A percentile compares a stretch with the other conserved stretches of the same genome.
phyloP scores from a whole-genome alignment of 345 rosid genomes.

The Eucalyptus paniculata region DNA sequence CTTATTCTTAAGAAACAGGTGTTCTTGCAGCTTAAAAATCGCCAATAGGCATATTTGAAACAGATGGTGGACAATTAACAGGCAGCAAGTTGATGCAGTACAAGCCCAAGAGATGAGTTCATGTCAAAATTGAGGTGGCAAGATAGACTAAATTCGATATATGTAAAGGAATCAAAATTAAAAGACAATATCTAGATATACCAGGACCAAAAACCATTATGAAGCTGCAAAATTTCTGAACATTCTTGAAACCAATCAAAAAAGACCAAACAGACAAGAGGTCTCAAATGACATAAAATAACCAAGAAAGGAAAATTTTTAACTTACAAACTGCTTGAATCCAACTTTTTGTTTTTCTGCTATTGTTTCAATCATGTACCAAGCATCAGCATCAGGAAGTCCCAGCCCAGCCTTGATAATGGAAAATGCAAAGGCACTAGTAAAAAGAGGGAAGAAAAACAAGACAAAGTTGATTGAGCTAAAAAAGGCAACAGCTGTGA shows the following conservation, averaged over 20 bases:
- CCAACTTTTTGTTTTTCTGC: slow-evolving; percentile 89
- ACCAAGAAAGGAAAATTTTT: neutral
- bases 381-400: slow-evolving; percentile 83
- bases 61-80: neutral
- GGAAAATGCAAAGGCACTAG: neutral
- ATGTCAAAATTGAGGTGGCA: neutral
- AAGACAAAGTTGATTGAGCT: neutral
- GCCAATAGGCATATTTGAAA: neutral
- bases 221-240: neutral
- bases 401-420: slow-evolving; percentile 81
- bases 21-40: neutral
- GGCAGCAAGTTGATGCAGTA: neutral
- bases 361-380: slow-evolving; percentile 88
- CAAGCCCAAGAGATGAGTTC: neutral
- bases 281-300: neutral
- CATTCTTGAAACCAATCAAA: neutral
- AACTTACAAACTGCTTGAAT: slow-evolving; percentile 72
- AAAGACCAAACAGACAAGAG: neutral
- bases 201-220: neutral
- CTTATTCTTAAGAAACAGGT: neutral
- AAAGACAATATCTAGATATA: neutral
- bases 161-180: neutral
- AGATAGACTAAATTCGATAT: neutral
- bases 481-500: neutral
- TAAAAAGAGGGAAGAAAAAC: neutral